Percentiles rank a stretch among this genome's conserved stretches.
These are phyloP conservation scores for Cotoneaster glaucophyllus DNA, from an alignment of 306 rosid genomes.

Conservation along the genomic window DNA sequence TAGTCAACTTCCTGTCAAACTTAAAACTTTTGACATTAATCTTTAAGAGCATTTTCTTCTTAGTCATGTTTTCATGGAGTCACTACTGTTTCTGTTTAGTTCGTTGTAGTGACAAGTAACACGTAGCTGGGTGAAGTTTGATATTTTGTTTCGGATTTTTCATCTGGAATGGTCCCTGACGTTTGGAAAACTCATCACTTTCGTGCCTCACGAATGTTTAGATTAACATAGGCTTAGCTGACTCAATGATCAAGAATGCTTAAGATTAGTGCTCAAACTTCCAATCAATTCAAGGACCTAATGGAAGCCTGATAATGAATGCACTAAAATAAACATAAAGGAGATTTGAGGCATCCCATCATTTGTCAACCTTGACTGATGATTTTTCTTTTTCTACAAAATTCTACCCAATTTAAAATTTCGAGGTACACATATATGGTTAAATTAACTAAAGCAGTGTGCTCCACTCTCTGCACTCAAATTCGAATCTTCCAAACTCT, in stretches of 20 bases:
- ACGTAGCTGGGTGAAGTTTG: background rate
- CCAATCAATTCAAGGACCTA: background rate
- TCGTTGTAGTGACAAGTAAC: background rate
- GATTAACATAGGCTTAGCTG: no score
- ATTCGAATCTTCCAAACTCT: no score
- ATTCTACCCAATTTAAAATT: no score
- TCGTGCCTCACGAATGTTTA: no score
- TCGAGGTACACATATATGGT: no score
- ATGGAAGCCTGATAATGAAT: background rate
- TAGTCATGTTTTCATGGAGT: slow-evolving; percentile 1
- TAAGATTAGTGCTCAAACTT: background rate
- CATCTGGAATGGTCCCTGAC: fast-evolving
- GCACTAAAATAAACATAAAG: background rate
- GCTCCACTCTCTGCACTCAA: no score
- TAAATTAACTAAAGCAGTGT: no score
- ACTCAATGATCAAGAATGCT: no score
- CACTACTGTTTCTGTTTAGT: slow-evolving; percentile 2
- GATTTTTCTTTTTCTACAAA: no score
- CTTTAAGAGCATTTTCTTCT: slow-evolving; percentile 1
- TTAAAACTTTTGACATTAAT: slow-evolving; percentile 17
- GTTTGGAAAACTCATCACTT: no score
- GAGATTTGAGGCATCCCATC: background rate
- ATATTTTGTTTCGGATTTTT: background rate
- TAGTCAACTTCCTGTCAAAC: slow-evolving; percentile 12
- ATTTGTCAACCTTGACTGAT: no score